Percentiles rank a stretch among this genome's conserved stretches.
Evolutionary conservation across 805 yeast species (phyloP).

Genomic region (Metschnikowia sp.): DNA sequence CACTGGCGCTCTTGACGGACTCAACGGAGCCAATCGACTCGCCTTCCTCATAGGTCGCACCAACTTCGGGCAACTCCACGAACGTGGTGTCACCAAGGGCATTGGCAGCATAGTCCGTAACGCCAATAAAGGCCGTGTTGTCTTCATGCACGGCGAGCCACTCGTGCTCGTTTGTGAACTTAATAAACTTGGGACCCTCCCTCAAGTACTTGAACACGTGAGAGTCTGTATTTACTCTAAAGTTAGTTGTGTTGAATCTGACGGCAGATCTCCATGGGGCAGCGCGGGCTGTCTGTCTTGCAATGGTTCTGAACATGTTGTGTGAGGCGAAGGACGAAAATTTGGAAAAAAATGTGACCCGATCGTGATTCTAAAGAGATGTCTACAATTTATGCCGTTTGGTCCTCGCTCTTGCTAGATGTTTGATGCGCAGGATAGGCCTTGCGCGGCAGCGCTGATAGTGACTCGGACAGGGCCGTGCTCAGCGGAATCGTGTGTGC

Average conservation of each 20-base stretch:
- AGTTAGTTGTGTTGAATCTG: constrained; percentile 30
- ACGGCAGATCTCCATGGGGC: constrained; percentile 14
- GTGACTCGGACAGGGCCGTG: no score
- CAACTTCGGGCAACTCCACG: constrained; percentile 82
- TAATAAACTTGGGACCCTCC: constrained; percentile 47
- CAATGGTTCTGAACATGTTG: constrained; percentile 16
- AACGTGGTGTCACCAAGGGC: constrained; percentile 96
- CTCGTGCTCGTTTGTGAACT: constrained; percentile 88
- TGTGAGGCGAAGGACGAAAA: neutral
- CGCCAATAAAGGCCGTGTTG: constrained; percentile 81
- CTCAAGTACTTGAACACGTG: constrained; percentile 37
- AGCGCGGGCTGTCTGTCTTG: constrained; percentile 15
- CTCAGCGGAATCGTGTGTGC: no score
- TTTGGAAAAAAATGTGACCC: neutral
- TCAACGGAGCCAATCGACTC: constrained; percentile 92
- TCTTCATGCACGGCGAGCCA: constrained; percentile 88
- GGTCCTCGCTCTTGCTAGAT: neutral
- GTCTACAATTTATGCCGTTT: neutral
- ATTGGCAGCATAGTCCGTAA: constrained; percentile 91
- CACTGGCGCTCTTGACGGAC: constrained; percentile 90
- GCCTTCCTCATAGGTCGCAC: constrained; percentile 58
- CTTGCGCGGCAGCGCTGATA: no score
- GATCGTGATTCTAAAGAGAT: neutral
- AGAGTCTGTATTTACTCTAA: constrained; percentile 36
- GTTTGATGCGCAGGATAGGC: constrained; percentile 1